Conservation (phyloP, 305 asterid species). For the Fraxinus albicans region DNA sequence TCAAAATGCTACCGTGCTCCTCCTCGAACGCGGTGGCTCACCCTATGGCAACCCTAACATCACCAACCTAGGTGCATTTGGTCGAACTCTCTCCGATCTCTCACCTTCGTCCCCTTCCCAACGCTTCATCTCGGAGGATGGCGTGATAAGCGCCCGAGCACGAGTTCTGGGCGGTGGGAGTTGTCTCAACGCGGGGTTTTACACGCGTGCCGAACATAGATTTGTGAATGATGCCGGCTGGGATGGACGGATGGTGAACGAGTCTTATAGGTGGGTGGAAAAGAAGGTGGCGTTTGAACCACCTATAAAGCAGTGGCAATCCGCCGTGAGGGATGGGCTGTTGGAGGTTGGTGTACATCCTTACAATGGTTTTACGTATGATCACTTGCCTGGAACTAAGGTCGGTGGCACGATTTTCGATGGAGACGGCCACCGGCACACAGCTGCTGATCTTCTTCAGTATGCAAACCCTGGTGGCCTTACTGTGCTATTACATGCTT, state of each 20-base stretch:
- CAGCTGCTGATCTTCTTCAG: slow-evolving; percentile 82
- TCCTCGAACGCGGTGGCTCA: slow-evolving; percentile 85
- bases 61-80: slow-evolving; percentile 37
- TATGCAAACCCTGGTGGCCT: slow-evolving; percentile 66
- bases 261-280: slow-evolving; percentile 86
- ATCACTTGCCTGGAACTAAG: slow-evolving; percentile 79
- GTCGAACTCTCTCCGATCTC: slow-evolving; percentile 59
- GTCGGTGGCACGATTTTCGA: slow-evolving; percentile 86
- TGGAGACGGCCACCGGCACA: slow-evolving; percentile 58
- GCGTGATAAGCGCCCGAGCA: slow-evolving; percentile 77
- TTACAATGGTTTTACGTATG: slow-evolving; percentile 75
- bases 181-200: slow-evolving; percentile 86
- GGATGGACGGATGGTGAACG: slow-evolving; percentile 55
- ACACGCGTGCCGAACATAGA: slow-evolving; percentile 58
- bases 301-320: slow-evolving; percentile 68
- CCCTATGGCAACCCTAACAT: slow-evolving; percentile 42
- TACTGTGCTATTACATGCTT: slow-evolving; percentile 63
- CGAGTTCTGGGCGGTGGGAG: slow-evolving; percentile 90
- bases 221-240: slow-evolving; percentile 56
- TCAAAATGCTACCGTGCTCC: slow-evolving; percentile 56
- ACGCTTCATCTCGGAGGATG: slow-evolving; percentile 89
- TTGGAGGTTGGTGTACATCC: slow-evolving; percentile 67
- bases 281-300: slow-evolving; percentile 72
- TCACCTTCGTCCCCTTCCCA: slow-evolving; percentile 74
- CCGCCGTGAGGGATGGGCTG: slow-evolving; percentile 79